Base-by-base conservation (phyloP, 164 flowering plant genomes). In the Chimonanthus salicifolius region DNA sequence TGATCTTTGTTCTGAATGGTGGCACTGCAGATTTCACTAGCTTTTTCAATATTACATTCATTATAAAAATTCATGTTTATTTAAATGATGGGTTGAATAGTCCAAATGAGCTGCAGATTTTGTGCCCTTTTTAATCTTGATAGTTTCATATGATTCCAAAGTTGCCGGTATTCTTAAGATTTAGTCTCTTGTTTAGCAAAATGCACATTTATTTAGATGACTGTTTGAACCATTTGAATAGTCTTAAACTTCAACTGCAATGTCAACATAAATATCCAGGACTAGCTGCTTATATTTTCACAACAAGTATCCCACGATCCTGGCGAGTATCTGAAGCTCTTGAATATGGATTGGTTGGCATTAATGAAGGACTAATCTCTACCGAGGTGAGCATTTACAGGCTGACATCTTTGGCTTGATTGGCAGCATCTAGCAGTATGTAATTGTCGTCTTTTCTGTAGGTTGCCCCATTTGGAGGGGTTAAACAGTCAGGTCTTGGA, bases 391-490 rank as follows among this genome's bases (percentile, higher is more conserved):
- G 82, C 48, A 18, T 65, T 51, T n/a, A 11, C 64, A 21, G 10
- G 58, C 47, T 44, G 21, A 43, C 46, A 6, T 18, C 11, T 74
- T 54, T 54, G 10, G 10, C 15, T 50, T 15, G 16, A 54, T 54
- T 10, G 16, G n/a, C 8, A 13, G 16, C 11, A 54, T 54, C 16
- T 3, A 11, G n/a, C 16, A 6, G 16, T 49, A 33, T 49, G 48
- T 50, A 15, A 72, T 50, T 11, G 6, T 64, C 33, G 0, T 9
- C 47, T 18, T 18, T 50, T 16, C 46, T 80, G 80, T 79, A 93
- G 99, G 99, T 96, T 77, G 99, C 98, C 73, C 99, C 99, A 71
- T 95, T 95, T 83, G 98, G 98, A 74, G 98, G 99, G 48, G 81
- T 90, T 64, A 96, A 96, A 65, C 92, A 96, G 79, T 93, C 98